phyloP scores from a whole-genome alignment of 2,329 filamentous ascomycete species.

The Aspergillus puulaauensis region DNA sequence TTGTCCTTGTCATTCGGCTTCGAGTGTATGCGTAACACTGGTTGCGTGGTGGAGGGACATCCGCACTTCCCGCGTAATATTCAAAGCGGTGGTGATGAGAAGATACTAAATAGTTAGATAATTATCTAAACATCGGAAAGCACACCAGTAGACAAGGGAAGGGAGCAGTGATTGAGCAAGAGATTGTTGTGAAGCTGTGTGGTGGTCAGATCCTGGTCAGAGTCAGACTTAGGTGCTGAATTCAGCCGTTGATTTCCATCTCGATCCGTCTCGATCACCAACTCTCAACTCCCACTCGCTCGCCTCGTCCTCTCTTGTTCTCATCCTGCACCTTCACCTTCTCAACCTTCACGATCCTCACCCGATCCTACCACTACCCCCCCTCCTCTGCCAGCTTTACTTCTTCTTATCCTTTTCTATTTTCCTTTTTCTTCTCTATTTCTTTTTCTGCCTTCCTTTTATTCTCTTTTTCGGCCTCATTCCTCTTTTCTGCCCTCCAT shows the following conservation, averaged over 20 bases:
- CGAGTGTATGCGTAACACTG: background rate
- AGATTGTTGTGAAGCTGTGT: background rate
- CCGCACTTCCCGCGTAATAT: background rate
- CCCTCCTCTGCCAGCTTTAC: conserved; percentile 1
- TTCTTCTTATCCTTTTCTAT: conserved; percentile 7
- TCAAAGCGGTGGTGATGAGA: background rate
- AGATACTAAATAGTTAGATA: background rate
- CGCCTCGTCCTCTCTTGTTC: conserved; percentile 17
- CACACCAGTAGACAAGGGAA: background rate
- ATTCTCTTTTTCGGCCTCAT: conserved; percentile 15
- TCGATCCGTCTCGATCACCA: conserved; percentile 5
- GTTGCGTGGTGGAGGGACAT: background rate
- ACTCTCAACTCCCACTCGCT: conserved; percentile 6
- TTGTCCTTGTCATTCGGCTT: background rate
- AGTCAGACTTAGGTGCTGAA: background rate
- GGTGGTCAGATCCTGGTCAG: conserved; percentile 1
- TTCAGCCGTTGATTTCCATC: conserved; percentile 8
- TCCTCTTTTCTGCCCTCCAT: conserved; percentile 24
- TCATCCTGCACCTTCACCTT: conserved; percentile 8
- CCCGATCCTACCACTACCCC: background rate
- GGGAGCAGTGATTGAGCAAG: background rate
- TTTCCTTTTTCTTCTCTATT: conserved; percentile 12
- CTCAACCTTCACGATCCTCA: conserved; percentile 5
- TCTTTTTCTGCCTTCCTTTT: conserved; percentile 9
- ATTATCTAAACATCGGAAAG: background rate